Percentiles rank a stretch among this genome's conserved stretches.
Evolutionary conservation across 345 rosid species (phyloP).

Genomic region (Leavenworthia alabamica): DNA sequence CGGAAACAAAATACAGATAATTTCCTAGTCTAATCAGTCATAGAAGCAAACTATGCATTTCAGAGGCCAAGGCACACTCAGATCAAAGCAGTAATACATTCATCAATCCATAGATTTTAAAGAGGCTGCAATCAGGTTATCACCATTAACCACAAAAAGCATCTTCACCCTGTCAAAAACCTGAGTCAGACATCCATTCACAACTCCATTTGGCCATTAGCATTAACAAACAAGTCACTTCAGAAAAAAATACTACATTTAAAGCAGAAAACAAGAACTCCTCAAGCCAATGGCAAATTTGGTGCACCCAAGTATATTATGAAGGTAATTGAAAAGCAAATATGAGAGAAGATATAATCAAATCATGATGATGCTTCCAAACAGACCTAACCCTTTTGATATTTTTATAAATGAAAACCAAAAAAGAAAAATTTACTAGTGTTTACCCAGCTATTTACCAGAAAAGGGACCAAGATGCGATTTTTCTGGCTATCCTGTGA

Average conservation of each 20-base stretch:
- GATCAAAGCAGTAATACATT: constrained; percentile 66
- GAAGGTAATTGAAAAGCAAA: not conserved
- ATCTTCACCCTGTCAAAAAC: constrained; percentile 88
- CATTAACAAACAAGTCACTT: constrained; percentile 18
- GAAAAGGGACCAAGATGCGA: not conserved
- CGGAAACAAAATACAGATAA: constrained; percentile 30
- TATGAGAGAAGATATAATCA: no score
- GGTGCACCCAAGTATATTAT: not conserved
- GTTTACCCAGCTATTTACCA: not conserved
- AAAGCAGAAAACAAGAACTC: not conserved
- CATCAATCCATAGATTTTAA: constrained; percentile 66
- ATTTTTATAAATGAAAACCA: not conserved
- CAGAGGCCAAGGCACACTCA: constrained; percentile 53
- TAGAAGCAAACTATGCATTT: constrained; percentile 47
- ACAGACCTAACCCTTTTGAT: not conserved
- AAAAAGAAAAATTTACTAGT: not conserved
- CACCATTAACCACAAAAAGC: constrained; percentile 90
- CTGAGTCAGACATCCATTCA: constrained; percentile 84
- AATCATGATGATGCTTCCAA: not conserved
- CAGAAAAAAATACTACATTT: not conserved
- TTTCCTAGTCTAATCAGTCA: constrained; percentile 42
- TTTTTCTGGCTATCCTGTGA: not conserved
- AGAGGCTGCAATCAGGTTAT: constrained; percentile 69
- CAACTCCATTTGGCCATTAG: constrained; percentile 60
- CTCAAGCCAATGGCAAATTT: not conserved